These are phyloP conservation scores for Suhomyces coccinellae DNA, from an alignment of 1,139 yeast genomes.

Conservation along the genomic window DNA sequence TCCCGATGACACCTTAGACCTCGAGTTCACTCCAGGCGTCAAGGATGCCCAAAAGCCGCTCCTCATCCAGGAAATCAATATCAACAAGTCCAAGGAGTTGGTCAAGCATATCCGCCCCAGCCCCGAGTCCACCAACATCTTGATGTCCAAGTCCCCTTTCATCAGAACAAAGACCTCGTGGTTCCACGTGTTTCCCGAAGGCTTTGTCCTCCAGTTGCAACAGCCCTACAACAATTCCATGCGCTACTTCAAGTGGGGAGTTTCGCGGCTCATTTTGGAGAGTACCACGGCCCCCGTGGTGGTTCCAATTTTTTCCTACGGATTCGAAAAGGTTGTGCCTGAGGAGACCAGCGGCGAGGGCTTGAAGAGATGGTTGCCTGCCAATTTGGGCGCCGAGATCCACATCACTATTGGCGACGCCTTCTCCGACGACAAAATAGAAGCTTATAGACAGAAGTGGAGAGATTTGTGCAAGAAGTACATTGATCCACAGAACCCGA, in stretches of 20 bases:
- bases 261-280: slow-evolving; percentile 78
- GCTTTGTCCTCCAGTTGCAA: slow-evolving; percentile 82
- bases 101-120: slow-evolving; percentile 30
- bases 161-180: slow-evolving; percentile 69
- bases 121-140: slow-evolving; percentile 31
- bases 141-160: slow-evolving; percentile 48
- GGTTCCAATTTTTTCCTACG: slow-evolving; percentile 84
- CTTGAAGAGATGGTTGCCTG: slow-evolving; percentile 59
- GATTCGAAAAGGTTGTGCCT: slow-evolving; percentile 86
- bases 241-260: slow-evolving; percentile 97
- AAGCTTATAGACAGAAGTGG: slow-evolving; percentile 68
- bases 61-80: slow-evolving; percentile 34
- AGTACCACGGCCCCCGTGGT: slow-evolving; percentile 81
- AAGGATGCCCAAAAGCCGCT: slow-evolving; percentile 30
- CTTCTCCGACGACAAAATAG: slow-evolving; percentile 61
- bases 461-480: slow-evolving; percentile 55
- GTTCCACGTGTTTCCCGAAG: slow-evolving; percentile 96
- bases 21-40: slow-evolving; percentile 45
- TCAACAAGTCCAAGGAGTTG: slow-evolving; percentile 19
- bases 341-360: slow-evolving; percentile 63
- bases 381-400: slow-evolving; percentile 66
- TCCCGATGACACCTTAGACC: slow-evolving; percentile 69
- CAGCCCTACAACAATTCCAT: slow-evolving; percentile 80
- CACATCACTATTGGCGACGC: slow-evolving; percentile 74
- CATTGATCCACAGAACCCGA: slow-evolving; percentile 49